Percentiles rank a stretch among this genome's conserved stretches.
Evolutionary conservation across 805 yeast genomes (phyloP).

Genomic region (Zygotorulaspora florentina): DNA sequence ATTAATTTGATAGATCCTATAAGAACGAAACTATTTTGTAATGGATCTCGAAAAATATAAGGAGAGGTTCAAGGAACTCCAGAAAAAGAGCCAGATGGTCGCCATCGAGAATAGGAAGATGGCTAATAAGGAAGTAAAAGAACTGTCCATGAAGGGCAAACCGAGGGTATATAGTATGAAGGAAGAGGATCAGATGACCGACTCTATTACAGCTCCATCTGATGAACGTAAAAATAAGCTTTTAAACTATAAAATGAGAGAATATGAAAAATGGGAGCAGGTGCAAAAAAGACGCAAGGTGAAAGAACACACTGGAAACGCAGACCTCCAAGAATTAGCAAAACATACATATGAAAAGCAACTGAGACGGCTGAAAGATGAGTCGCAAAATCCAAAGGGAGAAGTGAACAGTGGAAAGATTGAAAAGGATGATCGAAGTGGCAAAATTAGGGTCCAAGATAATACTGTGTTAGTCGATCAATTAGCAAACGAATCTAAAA

Average conservation of each 20-base stretch:
- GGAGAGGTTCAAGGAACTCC: slow-evolving; percentile 18
- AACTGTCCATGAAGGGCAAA: slow-evolving; percentile 11
- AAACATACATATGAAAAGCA: slow-evolving; percentile 32
- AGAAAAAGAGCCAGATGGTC: slow-evolving; percentile 16
- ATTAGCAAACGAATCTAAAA: slow-evolving; percentile 22
- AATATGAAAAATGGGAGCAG: slow-evolving; percentile 26
- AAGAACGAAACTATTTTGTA: not conserved
- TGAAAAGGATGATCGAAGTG: slow-evolving; percentile 11
- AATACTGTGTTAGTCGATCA: slow-evolving; percentile 17
- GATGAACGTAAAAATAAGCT: slow-evolving; percentile 9
- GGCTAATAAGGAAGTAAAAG: slow-evolving; percentile 15
- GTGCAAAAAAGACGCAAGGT: slow-evolving; percentile 8
- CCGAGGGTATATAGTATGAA: slow-evolving; percentile 28
- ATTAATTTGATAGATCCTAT: too few species aligned
- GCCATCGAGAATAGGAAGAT: slow-evolving; percentile 24
- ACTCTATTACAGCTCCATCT: not conserved
- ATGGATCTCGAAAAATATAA: slow-evolving; percentile 15
- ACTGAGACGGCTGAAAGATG: slow-evolving; percentile 12
- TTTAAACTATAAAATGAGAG: slow-evolving; percentile 24
- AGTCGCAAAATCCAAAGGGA: not conserved
- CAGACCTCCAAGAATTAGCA: slow-evolving; percentile 22
- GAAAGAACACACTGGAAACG: slow-evolving; percentile 6
- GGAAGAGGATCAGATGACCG: slow-evolving; percentile 1
- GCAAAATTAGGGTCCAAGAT: slow-evolving; percentile 19
- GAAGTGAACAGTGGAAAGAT: not conserved